Conservation (phyloP, 108 stramenopile genomes). For the Pseudonitzschia multiseries region DNA sequence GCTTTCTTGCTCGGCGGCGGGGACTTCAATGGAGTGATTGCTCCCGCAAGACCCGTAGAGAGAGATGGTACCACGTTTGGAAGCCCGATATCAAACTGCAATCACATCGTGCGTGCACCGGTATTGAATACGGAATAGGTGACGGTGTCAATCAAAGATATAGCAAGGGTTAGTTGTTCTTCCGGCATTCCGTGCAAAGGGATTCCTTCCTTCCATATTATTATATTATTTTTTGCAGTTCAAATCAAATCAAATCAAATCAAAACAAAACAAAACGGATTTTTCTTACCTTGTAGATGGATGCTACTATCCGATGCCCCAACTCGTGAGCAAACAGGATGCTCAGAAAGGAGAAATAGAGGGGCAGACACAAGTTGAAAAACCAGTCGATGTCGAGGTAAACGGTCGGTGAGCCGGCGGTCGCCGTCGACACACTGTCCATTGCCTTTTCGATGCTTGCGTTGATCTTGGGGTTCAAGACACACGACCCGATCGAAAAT, state of each 20-base stretch:
- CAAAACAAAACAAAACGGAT: too few relatives aligned
- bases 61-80: slow-evolving; percentile 47
- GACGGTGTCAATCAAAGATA: too few relatives aligned
- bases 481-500: slow-evolving; percentile 60
- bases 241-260: too few relatives aligned
- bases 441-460: slow-evolving; percentile 35
- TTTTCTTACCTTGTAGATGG: slow-evolving; percentile 51
- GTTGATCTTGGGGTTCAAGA: slow-evolving; percentile 46
- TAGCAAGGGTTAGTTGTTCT: background rate
- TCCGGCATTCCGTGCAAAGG: too few relatives aligned
- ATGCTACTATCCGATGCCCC: slow-evolving; percentile 53
- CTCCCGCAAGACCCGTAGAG: slow-evolving; percentile 51
- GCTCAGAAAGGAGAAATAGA: slow-evolving; percentile 42
- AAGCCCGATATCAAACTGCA: slow-evolving; percentile 23
- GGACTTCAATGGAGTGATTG: slow-evolving; percentile 55
- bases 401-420: background rate
- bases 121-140: too few relatives aligned
- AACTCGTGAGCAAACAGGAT: slow-evolving; percentile 57
- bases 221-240: too few relatives aligned
- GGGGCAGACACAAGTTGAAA: slow-evolving; percentile 43
- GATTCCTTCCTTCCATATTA: too few relatives aligned
- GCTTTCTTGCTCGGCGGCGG: slow-evolving; percentile 56
- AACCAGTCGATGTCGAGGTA: slow-evolving; percentile 36
- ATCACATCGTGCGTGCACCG: too few relatives aligned
- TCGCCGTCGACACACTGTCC: slow-evolving; percentile 7